phyloP scores from a whole-genome alignment of 225 moss, liverwort and hornwort genomes.

The Anthoceros angustus region DNA sequence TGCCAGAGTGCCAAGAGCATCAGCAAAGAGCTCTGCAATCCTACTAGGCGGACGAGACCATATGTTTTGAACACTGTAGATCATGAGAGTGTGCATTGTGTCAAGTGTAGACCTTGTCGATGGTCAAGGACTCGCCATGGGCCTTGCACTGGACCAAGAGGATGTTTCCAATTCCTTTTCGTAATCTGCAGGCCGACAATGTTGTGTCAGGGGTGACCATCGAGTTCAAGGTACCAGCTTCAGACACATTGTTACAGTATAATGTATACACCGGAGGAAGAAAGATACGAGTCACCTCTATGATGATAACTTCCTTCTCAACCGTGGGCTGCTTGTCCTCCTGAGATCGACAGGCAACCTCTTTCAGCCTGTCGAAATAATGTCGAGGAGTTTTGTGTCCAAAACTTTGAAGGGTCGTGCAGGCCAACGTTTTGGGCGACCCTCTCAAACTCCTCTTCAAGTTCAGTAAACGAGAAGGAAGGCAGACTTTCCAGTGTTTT shows the following conservation, averaged over 20 bases:
- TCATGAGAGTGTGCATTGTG: too few relatives aligned
- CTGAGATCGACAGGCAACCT: background rate
- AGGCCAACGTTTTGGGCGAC: background rate
- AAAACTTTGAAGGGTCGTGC: background rate
- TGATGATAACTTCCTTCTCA: background rate
- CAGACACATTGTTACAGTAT: background rate
- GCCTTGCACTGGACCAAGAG: too few relatives aligned
- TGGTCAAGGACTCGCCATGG: too few relatives aligned
- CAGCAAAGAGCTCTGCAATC: background rate
- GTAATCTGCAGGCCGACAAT: too few relatives aligned
- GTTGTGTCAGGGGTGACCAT: too few relatives aligned
- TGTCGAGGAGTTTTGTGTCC: background rate
- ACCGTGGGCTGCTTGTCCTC: background rate
- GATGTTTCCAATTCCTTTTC: too few relatives aligned
- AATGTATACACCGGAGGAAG: too few relatives aligned
- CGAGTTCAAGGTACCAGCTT: background rate
- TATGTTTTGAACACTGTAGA: background rate
- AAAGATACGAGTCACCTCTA: background rate
- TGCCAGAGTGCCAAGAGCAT: constrained; percentile 1
- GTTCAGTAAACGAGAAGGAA: background rate
- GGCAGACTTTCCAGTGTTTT: background rate
- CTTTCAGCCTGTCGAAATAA: background rate
- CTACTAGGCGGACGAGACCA: background rate
- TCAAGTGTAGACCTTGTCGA: too few relatives aligned
- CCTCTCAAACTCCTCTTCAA: background rate